Conservation (phyloP, 768 basidiomycete species). For the Wakefieldia striispora region DNA sequence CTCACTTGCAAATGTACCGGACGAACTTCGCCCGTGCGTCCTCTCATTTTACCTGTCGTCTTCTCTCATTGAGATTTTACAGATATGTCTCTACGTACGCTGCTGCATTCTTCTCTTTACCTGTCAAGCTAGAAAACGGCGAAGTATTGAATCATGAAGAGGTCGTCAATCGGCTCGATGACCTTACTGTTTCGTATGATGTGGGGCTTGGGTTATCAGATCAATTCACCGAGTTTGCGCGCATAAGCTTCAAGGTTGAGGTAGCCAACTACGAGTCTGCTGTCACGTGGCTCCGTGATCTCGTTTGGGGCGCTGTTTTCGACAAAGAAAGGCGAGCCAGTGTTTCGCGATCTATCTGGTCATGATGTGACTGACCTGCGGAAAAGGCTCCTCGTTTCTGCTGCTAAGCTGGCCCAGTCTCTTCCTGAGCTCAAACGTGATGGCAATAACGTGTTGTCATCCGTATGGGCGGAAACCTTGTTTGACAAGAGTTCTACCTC, state of each 20-base stretch:
- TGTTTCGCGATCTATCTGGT: not conserved
- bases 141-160: conserved; percentile 78
- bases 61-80: conserved; percentile 8
- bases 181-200: conserved; percentile 88
- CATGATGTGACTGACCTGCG: conserved; percentile 3
- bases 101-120: conserved; percentile 84
- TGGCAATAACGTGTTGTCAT: conserved; percentile 74
- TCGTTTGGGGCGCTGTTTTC: conserved; percentile 74
- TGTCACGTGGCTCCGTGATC: conserved; percentile 81
- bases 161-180: conserved; percentile 86
- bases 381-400: conserved; percentile 71
- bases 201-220: conserved; percentile 61
- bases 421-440: conserved; percentile 91
- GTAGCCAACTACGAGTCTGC: conserved; percentile 74
- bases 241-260: conserved; percentile 84
- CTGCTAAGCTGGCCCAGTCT: conserved; percentile 87
- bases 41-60: conserved; percentile 24
- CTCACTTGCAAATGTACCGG: conserved; percentile 70
- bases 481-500: conserved; percentile 70
- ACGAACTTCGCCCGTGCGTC: conserved; percentile 65
- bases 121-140: conserved; percentile 69
- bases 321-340: conserved; percentile 67
- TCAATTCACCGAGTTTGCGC: conserved; percentile 71
- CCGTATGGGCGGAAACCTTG: conserved; percentile 64
- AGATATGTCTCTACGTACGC: conserved; percentile 81